These are phyloP conservation scores for Gymnopilus junonius DNA, from an alignment of 768 basidiomycete species.

Conservation along the genomic window DNA sequence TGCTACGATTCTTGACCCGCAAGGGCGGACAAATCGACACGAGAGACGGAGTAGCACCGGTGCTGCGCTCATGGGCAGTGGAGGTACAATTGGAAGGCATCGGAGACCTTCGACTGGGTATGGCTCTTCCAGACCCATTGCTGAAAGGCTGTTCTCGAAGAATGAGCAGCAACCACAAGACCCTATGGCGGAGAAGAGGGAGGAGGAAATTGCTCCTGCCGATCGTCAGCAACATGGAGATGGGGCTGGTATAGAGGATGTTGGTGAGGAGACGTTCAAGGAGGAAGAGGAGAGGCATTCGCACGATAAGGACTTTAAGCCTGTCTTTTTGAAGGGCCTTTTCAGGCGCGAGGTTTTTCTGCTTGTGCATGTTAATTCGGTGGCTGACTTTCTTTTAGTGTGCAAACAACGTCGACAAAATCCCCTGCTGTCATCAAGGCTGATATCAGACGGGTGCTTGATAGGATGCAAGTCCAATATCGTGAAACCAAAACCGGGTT, in stretches of 20 bases:
- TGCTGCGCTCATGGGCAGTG: slow-evolving; percentile 52
- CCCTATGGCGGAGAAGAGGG: slow-evolving; percentile 45
- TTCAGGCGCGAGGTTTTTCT: slow-evolving; percentile 66
- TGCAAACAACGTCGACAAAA: slow-evolving; percentile 95
- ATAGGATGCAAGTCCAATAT: slow-evolving; percentile 95
- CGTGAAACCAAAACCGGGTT: slow-evolving; percentile 89
- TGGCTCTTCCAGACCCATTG: slow-evolving; percentile 41
- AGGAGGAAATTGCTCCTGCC: slow-evolving; percentile 37
- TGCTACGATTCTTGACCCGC: slow-evolving; percentile 77
- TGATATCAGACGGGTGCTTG: slow-evolving; percentile 86
- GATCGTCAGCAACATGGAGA: slow-evolving; percentile 28
- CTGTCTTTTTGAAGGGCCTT: slow-evolving; percentile 93
- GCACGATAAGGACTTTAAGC: slow-evolving; percentile 82
- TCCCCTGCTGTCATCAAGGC: slow-evolving; percentile 76
- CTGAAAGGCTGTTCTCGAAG: slow-evolving; percentile 51
- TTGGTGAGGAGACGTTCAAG: slow-evolving; percentile 47
- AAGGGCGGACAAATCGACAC: slow-evolving; percentile 64
- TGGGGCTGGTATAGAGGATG: slow-evolving; percentile 44
- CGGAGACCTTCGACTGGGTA: slow-evolving; percentile 76
- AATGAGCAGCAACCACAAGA: slow-evolving; percentile 39
- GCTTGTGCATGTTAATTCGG: background rate
- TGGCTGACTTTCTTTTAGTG: slow-evolving; percentile 47
- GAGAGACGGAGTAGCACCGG: slow-evolving; percentile 81
- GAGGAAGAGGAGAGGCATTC: slow-evolving; percentile 55
- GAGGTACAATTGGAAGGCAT: slow-evolving; percentile 68